Percentiles rank a stretch among this genome's conserved stretches.
phyloP scores from a whole-genome alignment of 306 rosid species.

The Gillenia trifoliata region DNA sequence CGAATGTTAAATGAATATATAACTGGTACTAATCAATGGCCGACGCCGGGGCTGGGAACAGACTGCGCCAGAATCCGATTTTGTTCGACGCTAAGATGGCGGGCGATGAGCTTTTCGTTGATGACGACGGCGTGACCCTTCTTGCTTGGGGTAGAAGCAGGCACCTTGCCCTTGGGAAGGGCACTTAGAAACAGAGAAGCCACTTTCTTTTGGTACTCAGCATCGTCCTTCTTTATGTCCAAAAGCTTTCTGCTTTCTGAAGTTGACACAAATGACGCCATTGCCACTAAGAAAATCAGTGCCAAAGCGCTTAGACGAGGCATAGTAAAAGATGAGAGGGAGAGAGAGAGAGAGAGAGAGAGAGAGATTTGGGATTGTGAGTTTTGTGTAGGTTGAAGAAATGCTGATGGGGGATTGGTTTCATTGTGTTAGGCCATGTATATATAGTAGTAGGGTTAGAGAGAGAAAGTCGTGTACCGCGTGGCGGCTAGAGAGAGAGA shows the following conservation, averaged over 20 bases:
- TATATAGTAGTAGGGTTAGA: no score
- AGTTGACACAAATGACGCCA: constrained; percentile 27
- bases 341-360: constrained; percentile 1
- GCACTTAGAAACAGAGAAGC: constrained; percentile 41
- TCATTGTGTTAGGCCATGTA: not conserved
- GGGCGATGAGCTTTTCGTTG: constrained; percentile 57
- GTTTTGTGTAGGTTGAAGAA: not conserved
- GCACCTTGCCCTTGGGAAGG: constrained; percentile 78
- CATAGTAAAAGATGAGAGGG: constrained; percentile 28
- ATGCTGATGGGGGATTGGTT: not conserved
- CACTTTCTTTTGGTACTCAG: not conserved
- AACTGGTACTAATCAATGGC: constrained; percentile 34
- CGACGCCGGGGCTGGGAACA: constrained; percentile 88
- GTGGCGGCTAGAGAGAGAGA: constrained; percentile 5
- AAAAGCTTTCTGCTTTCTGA: constrained; percentile 49
- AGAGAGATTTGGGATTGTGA: not conserved
- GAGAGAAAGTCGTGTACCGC: constrained; percentile 2
- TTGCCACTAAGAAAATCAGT: constrained; percentile 33
- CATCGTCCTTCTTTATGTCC: not conserved
- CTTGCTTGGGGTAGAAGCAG: constrained; percentile 68
- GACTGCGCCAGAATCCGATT: constrained; percentile 45
- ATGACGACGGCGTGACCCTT: constrained; percentile 52
- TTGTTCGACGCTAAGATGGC: constrained; percentile 42
- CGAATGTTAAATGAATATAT: not conserved
- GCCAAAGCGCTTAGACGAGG: constrained; percentile 31